These are phyloP conservation scores for Sisymbrium altissimum DNA, from an alignment of 345 rosid species.

Conservation along the genomic window DNA sequence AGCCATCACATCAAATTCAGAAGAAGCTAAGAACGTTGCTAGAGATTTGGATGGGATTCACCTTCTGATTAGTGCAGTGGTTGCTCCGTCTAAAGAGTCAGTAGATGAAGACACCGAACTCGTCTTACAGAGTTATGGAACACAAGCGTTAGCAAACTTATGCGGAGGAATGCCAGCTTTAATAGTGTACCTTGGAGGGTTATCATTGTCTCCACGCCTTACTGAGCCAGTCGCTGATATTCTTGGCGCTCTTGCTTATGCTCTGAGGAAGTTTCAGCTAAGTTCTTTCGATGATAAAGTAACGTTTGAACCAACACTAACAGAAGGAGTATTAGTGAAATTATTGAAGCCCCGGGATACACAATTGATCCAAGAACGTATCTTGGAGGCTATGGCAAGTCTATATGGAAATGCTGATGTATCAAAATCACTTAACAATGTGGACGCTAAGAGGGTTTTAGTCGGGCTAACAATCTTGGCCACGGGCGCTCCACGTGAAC, in stretches of 20 bases:
- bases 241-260: constrained; percentile 82
- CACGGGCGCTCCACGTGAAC: constrained; percentile 50
- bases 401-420: constrained; percentile 61
- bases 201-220: constrained; percentile 69
- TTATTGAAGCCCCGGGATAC: constrained; percentile 67
- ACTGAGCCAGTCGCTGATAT: constrained; percentile 74
- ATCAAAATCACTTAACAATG: constrained; percentile 45
- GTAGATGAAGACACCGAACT: constrained; percentile 61
- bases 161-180: constrained; percentile 73
- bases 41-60: constrained; percentile 63
- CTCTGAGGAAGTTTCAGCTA: constrained; percentile 61
- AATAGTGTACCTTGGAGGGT: constrained; percentile 58
- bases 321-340: constrained; percentile 56
- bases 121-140: constrained; percentile 63
- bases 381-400: constrained; percentile 89
- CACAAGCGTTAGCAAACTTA: constrained; percentile 72
- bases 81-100: constrained; percentile 78
- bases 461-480: constrained; percentile 70
- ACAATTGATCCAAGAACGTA: constrained; percentile 68
- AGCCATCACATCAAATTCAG: constrained; percentile 68
- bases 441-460: constrained; percentile 73
- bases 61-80: constrained; percentile 70
- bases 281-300: constrained; percentile 40
- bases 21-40: constrained; percentile 53
- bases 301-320: constrained; percentile 49